Conservation (phyloP, 2,329 filamentous ascomycete species). For the Pezicula radicicola region DNA sequence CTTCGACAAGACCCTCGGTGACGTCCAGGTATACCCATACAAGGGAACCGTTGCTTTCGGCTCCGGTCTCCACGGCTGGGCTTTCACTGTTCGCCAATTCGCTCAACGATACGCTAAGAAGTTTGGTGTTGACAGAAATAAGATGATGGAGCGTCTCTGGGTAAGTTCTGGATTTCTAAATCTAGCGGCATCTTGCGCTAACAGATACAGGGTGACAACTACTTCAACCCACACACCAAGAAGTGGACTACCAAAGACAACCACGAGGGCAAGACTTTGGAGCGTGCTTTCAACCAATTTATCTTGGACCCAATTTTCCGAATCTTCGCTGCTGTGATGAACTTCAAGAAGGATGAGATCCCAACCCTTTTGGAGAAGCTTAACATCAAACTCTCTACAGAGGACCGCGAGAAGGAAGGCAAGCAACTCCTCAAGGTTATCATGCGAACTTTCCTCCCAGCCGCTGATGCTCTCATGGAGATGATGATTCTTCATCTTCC, state of each 20-base stretch:
- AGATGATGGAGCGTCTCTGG: constrained; percentile 99
- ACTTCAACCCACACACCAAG: constrained; percentile 99
- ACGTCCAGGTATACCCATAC: constrained; percentile 97
- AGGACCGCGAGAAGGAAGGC: constrained; percentile 93
- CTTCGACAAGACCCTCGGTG: constrained; percentile 93
- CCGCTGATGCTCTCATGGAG: constrained; percentile 95
- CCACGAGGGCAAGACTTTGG: constrained; percentile 82
- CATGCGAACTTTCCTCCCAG: constrained; percentile 98
- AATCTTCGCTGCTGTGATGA: constrained; percentile 95
- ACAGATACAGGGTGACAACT: constrained; percentile 77
- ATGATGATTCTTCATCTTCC: constrained; percentile 99
- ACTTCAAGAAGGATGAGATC: constrained; percentile 97
- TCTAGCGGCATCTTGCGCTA: constrained; percentile 11
- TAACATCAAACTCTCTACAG: constrained; percentile 80
- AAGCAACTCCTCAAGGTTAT: constrained; percentile 97
- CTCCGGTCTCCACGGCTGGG: constrained; percentile 99
- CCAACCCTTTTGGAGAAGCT: constrained; percentile 85
- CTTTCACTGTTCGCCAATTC: constrained; percentile 98
- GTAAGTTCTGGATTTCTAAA: constrained; percentile 45
- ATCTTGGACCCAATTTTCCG: constrained; percentile 99
- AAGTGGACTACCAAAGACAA: constrained; percentile 94
- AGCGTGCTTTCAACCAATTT: constrained; percentile 99
- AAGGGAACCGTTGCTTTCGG: constrained; percentile 98
- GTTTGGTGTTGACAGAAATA: constrained; percentile 98
- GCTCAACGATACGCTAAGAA: constrained; percentile 97